Conservation (phyloP, 352 stramenopile genomes). For the Thalassiosira exigua region DNA sequence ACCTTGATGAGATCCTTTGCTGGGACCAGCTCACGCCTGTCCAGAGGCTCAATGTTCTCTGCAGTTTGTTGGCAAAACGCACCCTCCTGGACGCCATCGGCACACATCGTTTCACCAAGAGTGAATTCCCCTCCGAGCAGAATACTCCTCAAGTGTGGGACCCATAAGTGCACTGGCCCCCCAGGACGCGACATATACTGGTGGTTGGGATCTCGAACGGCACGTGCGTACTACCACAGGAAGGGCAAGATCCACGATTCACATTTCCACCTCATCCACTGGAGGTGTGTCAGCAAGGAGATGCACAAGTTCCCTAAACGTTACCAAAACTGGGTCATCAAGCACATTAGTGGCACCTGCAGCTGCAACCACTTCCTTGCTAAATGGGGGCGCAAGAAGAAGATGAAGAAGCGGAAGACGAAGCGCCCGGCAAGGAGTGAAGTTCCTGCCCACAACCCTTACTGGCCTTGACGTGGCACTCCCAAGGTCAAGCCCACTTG, state of each 20-base stretch:
- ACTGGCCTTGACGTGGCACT: not conserved
- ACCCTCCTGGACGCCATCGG: too few species aligned
- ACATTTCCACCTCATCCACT: slow-evolving; percentile 31
- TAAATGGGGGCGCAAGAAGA: too few species aligned
- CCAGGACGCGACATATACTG: slow-evolving; percentile 10
- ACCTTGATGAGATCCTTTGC: too few species aligned
- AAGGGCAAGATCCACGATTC: slow-evolving; percentile 10
- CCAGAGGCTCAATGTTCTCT: too few species aligned
- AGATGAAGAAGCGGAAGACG: not conserved
- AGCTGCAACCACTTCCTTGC: slow-evolving; percentile 30
- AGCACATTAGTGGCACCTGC: slow-evolving; percentile 30
- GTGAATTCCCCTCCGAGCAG: slow-evolving; percentile 22
- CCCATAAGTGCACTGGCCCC: slow-evolving; percentile 13
- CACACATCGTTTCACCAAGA: too few species aligned
- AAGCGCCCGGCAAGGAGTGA: slow-evolving; percentile 25
- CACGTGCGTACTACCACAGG: slow-evolving; percentile 5
- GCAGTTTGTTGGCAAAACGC: too few species aligned
- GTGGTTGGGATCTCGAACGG: slow-evolving; percentile 10
- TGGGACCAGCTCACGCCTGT: too few species aligned
- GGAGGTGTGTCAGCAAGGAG: slow-evolving; percentile 16
- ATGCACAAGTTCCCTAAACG: slow-evolving; percentile 16
- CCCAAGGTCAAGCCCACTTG: too few species aligned
- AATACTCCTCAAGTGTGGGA: not conserved
- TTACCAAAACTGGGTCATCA: slow-evolving; percentile 19
- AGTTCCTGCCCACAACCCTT: slow-evolving; percentile 12